Evolutionary conservation across 768 basidiomycete genomes (phyloP), one percentile per base, ranked within the genome.

Genomic region (Inosperma sp.): DNA sequence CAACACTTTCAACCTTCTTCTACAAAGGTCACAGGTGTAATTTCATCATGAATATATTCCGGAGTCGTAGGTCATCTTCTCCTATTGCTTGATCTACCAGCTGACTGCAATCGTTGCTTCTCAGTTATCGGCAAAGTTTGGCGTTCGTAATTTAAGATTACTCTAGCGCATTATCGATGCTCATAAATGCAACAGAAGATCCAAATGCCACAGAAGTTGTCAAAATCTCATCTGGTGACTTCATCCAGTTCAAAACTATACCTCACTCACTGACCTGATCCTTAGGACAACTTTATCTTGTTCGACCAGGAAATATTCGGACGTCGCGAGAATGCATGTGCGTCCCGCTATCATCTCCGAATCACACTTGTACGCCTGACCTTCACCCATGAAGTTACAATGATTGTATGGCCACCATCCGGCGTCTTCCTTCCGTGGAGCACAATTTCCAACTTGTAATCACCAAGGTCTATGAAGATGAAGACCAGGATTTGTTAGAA

Each of bases 291-390:
- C 80, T 99, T 21, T 93, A 85, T 70, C 83, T 97, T 49, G 84
- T 94, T 47, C 81, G 95, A 31, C 89, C 93, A 33, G 93, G 90
- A 48, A 89, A 88, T 60, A 84, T 96, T 60, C 87, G 93, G 53
- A 86, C 90, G 17, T 88, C 88, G 17, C 75, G 94, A 59, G 95
- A 98, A 76, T 98, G 95, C 91, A 96, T 97, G 93, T 96, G 63
- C 56, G 91, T 53, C 46, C 6, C 29, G 7, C 8, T 26, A 5
- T 49, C 31, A 16, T 22, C n/a, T 17, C 22, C n/a, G 9, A n/a
- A 16, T 19, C 17, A 16, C 8, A 9, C n/a, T 40, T 12, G 7
- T 22, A 3, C 23, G 14, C 6, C 13, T 25, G n/a, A n/a, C 54
- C 35, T 50, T 2, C 22, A 13, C 9, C 22, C 22, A 40, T 48